These are phyloP conservation scores for Tetragonia tetragonoides DNA, from an alignment of 148 eudicot genomes.

Conservation along the genomic window DNA sequence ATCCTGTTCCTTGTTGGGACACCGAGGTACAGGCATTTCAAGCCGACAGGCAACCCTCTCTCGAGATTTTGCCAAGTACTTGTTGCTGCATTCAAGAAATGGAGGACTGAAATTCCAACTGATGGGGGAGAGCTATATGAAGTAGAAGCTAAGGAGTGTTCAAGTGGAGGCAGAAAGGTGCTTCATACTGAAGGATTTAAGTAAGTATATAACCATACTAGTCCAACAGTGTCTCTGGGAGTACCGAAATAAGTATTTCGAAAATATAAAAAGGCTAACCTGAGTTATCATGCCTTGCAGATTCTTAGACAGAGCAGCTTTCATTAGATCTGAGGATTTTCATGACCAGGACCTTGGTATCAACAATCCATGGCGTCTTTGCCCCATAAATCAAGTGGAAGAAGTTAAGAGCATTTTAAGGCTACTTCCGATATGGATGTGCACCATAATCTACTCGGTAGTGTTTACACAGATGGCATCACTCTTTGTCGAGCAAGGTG, in stretches of 20 bases:
- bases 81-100: slow-evolving; percentile 67
- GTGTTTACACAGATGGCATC: slow-evolving; percentile 96
- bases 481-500: slow-evolving; percentile 86
- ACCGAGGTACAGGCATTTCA: slow-evolving; percentile 66
- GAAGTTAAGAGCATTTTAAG: slow-evolving; percentile 84
- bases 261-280: slow-evolving; percentile 5
- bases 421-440: slow-evolving; percentile 82
- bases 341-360: slow-evolving; percentile 27
- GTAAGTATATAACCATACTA: slow-evolving; percentile 37
- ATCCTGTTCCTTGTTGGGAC: slow-evolving; percentile 68
- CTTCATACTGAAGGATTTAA: slow-evolving; percentile 73
- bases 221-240: too few species aligned
- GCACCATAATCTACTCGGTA: slow-evolving; percentile 85
- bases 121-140: slow-evolving; percentile 44
- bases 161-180: slow-evolving; percentile 47
- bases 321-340: slow-evolving; percentile 45
- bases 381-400: slow-evolving; percentile 84
- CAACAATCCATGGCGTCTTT: slow-evolving; percentile 69
- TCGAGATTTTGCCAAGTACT: slow-evolving; percentile 75
- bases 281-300: slow-evolving; percentile 34
- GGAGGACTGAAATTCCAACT: slow-evolving; percentile 35
- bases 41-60: slow-evolving; percentile 80
- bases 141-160: slow-evolving; percentile 38
- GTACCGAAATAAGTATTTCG: too few species aligned
- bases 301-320: slow-evolving; percentile 77